Evolutionary conservation across 2,329 filamentous ascomycete species (phyloP).

Genomic region (Pezicula carpinea): DNA sequence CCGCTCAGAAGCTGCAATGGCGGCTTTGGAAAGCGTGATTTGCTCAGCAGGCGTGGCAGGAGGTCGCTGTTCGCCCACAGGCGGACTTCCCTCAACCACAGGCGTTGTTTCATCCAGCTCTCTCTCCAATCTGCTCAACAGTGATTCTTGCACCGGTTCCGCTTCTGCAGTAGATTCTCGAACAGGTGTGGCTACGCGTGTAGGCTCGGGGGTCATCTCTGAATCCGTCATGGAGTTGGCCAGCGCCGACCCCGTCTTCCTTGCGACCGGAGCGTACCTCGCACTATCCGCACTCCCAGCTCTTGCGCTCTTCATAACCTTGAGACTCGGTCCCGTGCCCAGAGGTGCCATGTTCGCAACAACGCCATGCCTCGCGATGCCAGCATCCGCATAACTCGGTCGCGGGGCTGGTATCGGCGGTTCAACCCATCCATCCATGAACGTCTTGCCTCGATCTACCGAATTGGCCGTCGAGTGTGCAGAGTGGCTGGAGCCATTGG

Average conservation of each 20-base stretch:
- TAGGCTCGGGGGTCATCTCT: not conserved
- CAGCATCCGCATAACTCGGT: constrained; percentile 72
- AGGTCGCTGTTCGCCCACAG: too few species aligned
- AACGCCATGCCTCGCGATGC: constrained; percentile 69
- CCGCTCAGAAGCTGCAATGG: not conserved
- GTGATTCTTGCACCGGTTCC: too few species aligned
- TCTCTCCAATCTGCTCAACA: too few species aligned
- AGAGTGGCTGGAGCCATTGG: constrained; percentile 9
- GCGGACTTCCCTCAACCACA: too few species aligned
- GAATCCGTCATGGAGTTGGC: not conserved
- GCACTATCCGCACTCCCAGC: constrained; percentile 11
- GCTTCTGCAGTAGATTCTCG: too few species aligned
- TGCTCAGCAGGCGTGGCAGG: not conserved
- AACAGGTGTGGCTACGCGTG: not conserved
- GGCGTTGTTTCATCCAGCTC: too few species aligned
- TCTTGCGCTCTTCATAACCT: constrained; percentile 46
- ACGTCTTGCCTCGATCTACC: constrained; percentile 17
- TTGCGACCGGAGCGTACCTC: constrained; percentile 13
- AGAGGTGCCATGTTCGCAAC: constrained; percentile 80
- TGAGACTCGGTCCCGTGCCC: constrained; percentile 62
- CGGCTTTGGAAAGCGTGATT: not conserved
- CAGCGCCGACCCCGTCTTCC: constrained; percentile 18
- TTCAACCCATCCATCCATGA: constrained; percentile 47
- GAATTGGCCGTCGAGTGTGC: constrained; percentile 10
- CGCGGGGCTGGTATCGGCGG: constrained; percentile 46